Conservation (phyloP, 2,329 filamentous ascomycete genomes). For the Dichotomopilus funicola region DNA sequence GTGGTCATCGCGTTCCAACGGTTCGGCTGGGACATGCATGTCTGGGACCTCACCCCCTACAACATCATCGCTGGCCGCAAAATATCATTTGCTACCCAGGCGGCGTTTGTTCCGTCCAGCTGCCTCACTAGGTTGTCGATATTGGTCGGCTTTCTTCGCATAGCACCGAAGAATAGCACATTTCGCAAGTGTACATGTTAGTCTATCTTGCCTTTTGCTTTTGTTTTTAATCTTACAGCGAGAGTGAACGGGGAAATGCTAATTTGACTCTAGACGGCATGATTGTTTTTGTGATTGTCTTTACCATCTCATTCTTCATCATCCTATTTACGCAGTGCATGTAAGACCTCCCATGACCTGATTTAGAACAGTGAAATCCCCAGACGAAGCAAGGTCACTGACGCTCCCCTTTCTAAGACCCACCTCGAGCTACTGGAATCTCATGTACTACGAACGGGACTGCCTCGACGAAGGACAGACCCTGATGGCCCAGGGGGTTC, state of each 20-base stretch:
- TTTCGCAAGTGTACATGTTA: slow-evolving; percentile 22
- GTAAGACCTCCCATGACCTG: slow-evolving; percentile 10
- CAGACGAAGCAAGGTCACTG: not conserved
- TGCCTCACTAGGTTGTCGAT: slow-evolving; percentile 36
- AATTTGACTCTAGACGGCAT: slow-evolving; percentile 12
- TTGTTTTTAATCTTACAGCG: too few species aligned
- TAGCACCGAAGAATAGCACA: slow-evolving; percentile 30
- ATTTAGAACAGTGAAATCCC: too few species aligned
- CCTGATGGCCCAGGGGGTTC: slow-evolving; percentile 28
- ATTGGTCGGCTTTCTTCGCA: slow-evolving; percentile 34
- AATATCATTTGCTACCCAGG: slow-evolving; percentile 36
- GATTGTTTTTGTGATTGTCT: slow-evolving; percentile 25
- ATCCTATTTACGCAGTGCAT: slow-evolving; percentile 34
- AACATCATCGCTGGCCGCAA: slow-evolving; percentile 29
- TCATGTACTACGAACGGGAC: slow-evolving; percentile 13
- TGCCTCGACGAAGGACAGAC: slow-evolving; percentile 29
- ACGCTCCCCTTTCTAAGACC: slow-evolving; percentile 9
- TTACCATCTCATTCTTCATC: slow-evolving; percentile 30
- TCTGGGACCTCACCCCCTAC: slow-evolving; percentile 30
- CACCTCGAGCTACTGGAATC: slow-evolving; percentile 27
- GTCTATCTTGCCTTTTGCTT: too few species aligned
- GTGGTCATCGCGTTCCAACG: slow-evolving; percentile 31
- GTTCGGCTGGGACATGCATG: slow-evolving; percentile 35
- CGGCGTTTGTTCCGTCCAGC: slow-evolving; percentile 35
- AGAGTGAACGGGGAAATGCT: too few species aligned